Evolutionary conservation across 2,329 filamentous ascomycete species (phyloP).

Genomic region (Botrytis byssoidea): DNA sequence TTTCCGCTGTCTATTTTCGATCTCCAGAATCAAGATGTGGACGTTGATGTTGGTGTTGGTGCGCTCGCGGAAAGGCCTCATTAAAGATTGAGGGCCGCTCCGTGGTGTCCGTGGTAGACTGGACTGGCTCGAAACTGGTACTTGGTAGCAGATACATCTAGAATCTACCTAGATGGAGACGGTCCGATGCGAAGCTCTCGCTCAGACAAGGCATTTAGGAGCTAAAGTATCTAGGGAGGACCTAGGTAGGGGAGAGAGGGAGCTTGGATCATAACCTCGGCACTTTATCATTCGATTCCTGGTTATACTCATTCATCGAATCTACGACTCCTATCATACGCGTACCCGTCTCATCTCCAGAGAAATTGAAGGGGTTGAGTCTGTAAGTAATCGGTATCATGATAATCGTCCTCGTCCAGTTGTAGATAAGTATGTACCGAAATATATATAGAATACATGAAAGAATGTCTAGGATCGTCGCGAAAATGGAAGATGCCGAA

Average conservation of each 20-base stretch:
- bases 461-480: background rate
- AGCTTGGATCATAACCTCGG: background rate
- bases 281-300: background rate
- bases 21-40: too few relatives aligned
- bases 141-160: background rate
- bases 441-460: background rate
- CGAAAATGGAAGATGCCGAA: background rate
- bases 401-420: background rate
- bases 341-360: background rate
- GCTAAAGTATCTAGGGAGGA: background rate
- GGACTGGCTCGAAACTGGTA: background rate
- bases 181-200: background rate
- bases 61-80: background rate
- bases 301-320: background rate
- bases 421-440: background rate
- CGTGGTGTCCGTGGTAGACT: background rate
- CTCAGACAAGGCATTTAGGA: background rate
- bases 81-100: background rate
- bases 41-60: background rate
- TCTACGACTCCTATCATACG: background rate
- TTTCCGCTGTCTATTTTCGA: constrained; percentile 1
- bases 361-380: background rate
- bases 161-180: background rate
- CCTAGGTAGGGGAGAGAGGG: background rate
- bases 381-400: background rate